Evolutionary conservation across 2,329 filamentous ascomycete genomes (phyloP), one percentile per base, ranked within the genome.

Genomic region (Colletotrichum sp.): DNA sequence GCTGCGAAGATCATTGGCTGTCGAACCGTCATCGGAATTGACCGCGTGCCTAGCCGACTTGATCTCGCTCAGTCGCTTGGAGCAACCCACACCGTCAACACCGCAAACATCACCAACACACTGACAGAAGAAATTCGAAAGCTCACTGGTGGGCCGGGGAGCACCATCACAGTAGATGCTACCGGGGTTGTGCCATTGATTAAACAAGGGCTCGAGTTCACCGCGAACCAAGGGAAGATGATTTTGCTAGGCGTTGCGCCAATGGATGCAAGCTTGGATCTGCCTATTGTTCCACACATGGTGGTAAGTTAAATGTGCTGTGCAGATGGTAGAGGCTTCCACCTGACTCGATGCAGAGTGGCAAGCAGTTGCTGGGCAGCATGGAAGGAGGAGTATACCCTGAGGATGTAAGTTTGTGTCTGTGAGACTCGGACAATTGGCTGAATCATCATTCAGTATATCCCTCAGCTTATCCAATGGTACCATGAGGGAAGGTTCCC

Each of bases 281-380:
- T 88, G 91, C 16, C 64, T 85, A 86, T 73, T 70, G 30, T 69
- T 18, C 71, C 71, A 93, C 1, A 93, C 89, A 18, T 84, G 89
- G 44, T 49, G 9, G 44, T 49, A 49, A 49, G 44, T 49, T n/a
- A 49, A 7, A 49, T 49, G 2, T 21, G 3, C 18, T 13, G 44
- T 49, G 6, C 5, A 49, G 44, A 13, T 21, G n/a, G 5, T 21
- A 6, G 6, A 49, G n/a, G 2, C 6, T 49, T 49, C 10, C 2
- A 49, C 6, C 44, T 49, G 44, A 49, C n/a, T 12, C 10, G n/a
- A 49, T 21, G 2, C 44, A 49, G n/a, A 49, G 44, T 12, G 44
- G 44, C n/a, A 49, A 21, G 44, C 10, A 49, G 44, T 21, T 49
- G 44, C 10, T 49, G 44, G 44, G 44, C 10, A 49, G 44, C 44